Base-by-base conservation (phyloP, 2,329 filamentous ascomycete species). In the Cladophialophora exuberans region DNA sequence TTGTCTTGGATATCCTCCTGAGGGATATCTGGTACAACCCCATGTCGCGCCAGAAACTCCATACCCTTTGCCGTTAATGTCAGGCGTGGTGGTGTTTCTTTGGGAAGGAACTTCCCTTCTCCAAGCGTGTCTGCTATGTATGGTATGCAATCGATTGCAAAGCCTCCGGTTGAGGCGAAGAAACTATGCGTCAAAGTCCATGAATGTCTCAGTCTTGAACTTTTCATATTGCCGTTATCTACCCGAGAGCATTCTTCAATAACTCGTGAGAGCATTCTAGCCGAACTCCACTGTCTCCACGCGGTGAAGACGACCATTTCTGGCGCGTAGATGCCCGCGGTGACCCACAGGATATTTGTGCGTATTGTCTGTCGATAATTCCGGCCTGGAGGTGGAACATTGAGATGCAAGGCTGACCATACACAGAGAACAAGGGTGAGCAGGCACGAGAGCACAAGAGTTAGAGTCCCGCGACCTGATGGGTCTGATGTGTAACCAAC, bases 371-470 rank as follows among this genome's bases (percentile, higher is more conserved):
- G 11, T 13, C 26, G 2, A n/a, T 9, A 7, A 13, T 2, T 17
- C n/a, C 3, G 4, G 15, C 31, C 25, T 10, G 18, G 15, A 11
- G 3, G 31, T 22, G 55, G 52, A 4, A 58, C 45, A 25, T 58
- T 54, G 15, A 58, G 51, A 41, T 58, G 55, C 13, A 58, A 6
- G 7, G 42, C 50, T 13, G 55, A 47, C 22, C 36, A 58, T 5
- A 57, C 54, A 36, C 54, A 57, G 3, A 57, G 23, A 15, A 18
- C 18, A 3, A 57, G 30, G 6, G 54, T 57, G 17, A 57, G 13
- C 9, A 53, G 6, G 23, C 54, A 57, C 23, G 25, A 47, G 9
- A 17, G 13, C 15, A 57, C n/a, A 6, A 57, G 22, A n/a, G 23
- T 18, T 11, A 38, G 35, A 4, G 54, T 57, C 4, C 54, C 54